Base-by-base conservation (phyloP, 768 basidiomycete genomes). In the Lactifluus piperatus region DNA sequence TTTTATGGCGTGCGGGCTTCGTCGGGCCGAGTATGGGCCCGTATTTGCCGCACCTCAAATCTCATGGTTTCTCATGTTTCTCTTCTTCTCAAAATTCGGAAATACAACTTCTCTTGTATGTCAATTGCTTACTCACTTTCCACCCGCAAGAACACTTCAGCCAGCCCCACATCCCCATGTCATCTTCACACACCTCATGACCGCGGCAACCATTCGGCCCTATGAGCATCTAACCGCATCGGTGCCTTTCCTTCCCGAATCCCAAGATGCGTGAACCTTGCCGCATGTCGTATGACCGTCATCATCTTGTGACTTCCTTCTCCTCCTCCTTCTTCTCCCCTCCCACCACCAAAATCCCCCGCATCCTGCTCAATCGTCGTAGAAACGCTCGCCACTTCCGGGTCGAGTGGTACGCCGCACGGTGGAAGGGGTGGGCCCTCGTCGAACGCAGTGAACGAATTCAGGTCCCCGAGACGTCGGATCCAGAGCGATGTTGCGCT, bases 401-500 rank as follows among this genome's bases (percentile, higher is more conserved):
- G 60, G 55, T 72, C 69, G 10, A 66, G 66, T 16, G 76, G 73
- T 34, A 67, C 26, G 1, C 34, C 50, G 29, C 70, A 70, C 4
- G 69, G 65, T 1, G 81, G 80, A 4, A 82, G 68, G 3, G 76
- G 71, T 13, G 32, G 62, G 3, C 76, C 75, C 46, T 65, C 47
- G 11, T 75, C 73, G 57, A 81, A 81, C 0, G 74, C 80, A 0
- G 67, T 64, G 26, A 67, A 47, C n/a, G 77, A 74, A 8, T 69
- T 54, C 13, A 81, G 54, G 18, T 71, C 74, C 0, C 82, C 83
- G 1, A 85, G 65, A 14, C 80, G 79, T 27, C 80, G 77, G 13
- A 84, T 71, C 80, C 81, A 84, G 50, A 76, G 75, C 1, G 77
- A 81, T 1, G 82, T 79, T 0, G 74, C 77, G 32, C 79, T 79